Percentiles rank a stretch among this genome's conserved stretches.
phyloP scores from a whole-genome alignment of 2,329 filamentous ascomycete genomes.

The Amylocarpus encephaloides region DNA sequence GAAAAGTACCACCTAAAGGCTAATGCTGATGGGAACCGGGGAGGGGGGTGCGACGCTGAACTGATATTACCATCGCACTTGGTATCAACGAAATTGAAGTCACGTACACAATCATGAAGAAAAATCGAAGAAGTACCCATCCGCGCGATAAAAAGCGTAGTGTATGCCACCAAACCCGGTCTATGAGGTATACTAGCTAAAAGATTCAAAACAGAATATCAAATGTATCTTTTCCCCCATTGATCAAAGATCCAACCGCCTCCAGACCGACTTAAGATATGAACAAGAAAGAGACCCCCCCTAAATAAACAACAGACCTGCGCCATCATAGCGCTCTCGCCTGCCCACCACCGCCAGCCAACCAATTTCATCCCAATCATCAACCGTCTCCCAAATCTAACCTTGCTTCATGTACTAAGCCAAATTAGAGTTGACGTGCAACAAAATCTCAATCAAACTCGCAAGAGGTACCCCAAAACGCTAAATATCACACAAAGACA shows the following conservation, averaged over 20 bases:
- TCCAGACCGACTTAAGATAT: background rate
- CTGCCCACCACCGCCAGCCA: background rate
- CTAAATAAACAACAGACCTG: background rate
- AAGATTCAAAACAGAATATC: slow-evolving; percentile 6
- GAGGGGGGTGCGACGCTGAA: too few species aligned
- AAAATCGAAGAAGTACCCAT: too few species aligned
- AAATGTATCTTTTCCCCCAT: slow-evolving; percentile 2
- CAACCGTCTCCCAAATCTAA: background rate
- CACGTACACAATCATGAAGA: too few species aligned
- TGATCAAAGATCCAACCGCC: background rate
- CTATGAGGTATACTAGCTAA: slow-evolving; percentile 17
- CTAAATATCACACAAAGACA: slow-evolving; percentile 10
- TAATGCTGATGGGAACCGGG: too few species aligned
- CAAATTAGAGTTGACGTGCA: background rate
- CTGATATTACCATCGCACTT: too few species aligned
- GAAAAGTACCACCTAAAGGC: too few species aligned
- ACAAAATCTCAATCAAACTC: slow-evolving; percentile 7
- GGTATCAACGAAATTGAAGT: too few species aligned
- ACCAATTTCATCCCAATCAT: background rate
- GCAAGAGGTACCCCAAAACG: slow-evolving; percentile 8
- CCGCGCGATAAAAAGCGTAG: background rate
- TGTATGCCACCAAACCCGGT: slow-evolving; percentile 11
- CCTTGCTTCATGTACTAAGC: slow-evolving; percentile 1
- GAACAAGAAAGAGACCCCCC: background rate
- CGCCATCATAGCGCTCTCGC: background rate